Percentiles rank a stretch among this genome's conserved stretches.
These are phyloP conservation scores for Nemania abortiva DNA, from an alignment of 2,329 filamentous ascomycete genomes.

Conservation along the genomic window DNA sequence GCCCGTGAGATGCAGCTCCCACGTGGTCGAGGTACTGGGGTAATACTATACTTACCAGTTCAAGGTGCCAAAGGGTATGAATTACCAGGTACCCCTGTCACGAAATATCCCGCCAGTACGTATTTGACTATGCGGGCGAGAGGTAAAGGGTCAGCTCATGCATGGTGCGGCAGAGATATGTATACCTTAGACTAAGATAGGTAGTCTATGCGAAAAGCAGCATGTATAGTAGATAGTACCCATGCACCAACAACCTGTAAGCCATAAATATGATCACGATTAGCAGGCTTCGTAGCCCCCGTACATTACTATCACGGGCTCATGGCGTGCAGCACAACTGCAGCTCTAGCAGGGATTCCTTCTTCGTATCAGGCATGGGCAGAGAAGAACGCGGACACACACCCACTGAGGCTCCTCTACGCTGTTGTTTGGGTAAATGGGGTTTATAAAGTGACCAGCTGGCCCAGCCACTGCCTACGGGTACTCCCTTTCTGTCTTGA, in stretches of 20 bases:
- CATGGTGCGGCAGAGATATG: neutral
- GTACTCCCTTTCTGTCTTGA: slow-evolving; percentile 2
- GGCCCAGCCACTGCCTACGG: slow-evolving; percentile 6
- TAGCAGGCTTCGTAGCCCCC: slow-evolving; percentile 21
- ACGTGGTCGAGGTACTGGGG: slow-evolving; percentile 23
- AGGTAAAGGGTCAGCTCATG: neutral
- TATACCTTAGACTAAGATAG: neutral
- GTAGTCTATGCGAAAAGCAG: slow-evolving; percentile 9
- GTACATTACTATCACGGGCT: neutral
- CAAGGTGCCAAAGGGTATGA: slow-evolving; percentile 4
- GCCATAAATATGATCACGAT: slow-evolving; percentile 4
- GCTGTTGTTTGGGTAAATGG: neutral
- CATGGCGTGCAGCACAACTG: slow-evolving; percentile 17
- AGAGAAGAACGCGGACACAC: neutral
- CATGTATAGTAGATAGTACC: neutral
- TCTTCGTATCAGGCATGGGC: neutral
- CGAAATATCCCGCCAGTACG: neutral
- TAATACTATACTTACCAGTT: neutral
- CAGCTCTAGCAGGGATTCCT: slow-evolving; percentile 24
- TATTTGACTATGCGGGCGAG: neutral
- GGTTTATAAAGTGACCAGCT: slow-evolving; percentile 31
- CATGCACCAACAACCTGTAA: slow-evolving; percentile 3
- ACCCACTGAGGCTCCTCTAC: neutral
- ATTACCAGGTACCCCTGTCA: slow-evolving; percentile 7
- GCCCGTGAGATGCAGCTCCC: slow-evolving; percentile 28